Base-by-base conservation (phyloP, 1,284 basidiomycete species). In the Sporisorium exsertum region DNA sequence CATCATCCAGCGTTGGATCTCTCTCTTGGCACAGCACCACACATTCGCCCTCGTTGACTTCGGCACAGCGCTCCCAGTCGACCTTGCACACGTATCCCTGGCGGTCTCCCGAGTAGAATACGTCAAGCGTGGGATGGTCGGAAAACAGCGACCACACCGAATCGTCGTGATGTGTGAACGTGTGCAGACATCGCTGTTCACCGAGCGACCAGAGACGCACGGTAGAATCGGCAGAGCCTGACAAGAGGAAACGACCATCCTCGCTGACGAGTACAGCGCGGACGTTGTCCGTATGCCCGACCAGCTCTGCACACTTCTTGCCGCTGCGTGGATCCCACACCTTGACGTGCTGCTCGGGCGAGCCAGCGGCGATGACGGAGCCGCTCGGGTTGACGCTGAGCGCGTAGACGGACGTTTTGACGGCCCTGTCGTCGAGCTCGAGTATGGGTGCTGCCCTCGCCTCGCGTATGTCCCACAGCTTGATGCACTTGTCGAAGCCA, bases 101-200 rank as follows among this genome's bases (percentile, higher is more conserved):
- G 40, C 94, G 90, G 78, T 98, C 97, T 18, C 96, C 97, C 2
- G 95, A 97, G 87, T 97, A 97, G 87, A 99, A 99, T 1, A 91
- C 88, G 84, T 96, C 93, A 55, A 99, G 89, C 15, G 92, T 91
- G 0, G 94, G 93, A 84, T 98, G 94, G 0, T 90, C 89, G 3
- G 94, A 96, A 84, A 90, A 91, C 2, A 99, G 88, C 0, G 94
- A 92, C 96, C 97, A 98, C 35, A 99, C 94, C 18, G 94, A 95
- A 65, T 95, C 94, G 16, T 92, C 91, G 85, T 99, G 97, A 84
- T 98, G 93, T 1, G 93, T 93, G 87, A 98, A 99, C 1, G 96
- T 99, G 82, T 99, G 94, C 15, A 99, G 87, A 83, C 94, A 97
- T 13, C 93, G 89, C 84, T 97, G 95, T 12, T 89, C 89, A 22